Base-by-base conservation (phyloP, 2,329 filamentous ascomycete species). In the Nannizziopsis arthrosporioides region DNA sequence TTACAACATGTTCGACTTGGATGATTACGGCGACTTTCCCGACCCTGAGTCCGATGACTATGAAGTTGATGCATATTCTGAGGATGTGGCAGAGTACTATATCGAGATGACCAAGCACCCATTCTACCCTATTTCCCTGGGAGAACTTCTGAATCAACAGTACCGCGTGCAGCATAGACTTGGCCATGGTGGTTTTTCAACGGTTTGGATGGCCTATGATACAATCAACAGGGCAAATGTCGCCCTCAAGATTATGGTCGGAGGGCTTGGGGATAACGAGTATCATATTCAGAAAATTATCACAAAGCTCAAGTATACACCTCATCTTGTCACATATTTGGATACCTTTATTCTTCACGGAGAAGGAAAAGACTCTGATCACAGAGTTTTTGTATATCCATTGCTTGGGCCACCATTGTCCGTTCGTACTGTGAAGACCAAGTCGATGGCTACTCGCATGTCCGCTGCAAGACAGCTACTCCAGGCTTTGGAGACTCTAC, bases 151-250 rank as follows among this genome's bases (percentile, higher is more conserved):
- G 19, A 50, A 51, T 36, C 8, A 44, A 6, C 44, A 43, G 51
- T 53, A 51, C 31, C 36, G 31, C 12, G 18, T 54, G 18, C 50
- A 54, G 47, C 52, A 54, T 43, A 54, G 50, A 50, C 12, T 50
- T 19, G 52, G 50, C 38, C 37, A n/a, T 38, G 49, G 52, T 18
- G 50, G 50, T 22, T 52, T 54, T 31, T 52, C 52, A 1, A 52
- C 47, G 27, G 47, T 54, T 17, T 54, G 52, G 52, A 52, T 54
- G 47, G 52, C 52, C 14, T 34, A 47, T 43, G 52, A 53, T 35
- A 37, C 51, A 30, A 22, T 45, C 12, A 32, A 47, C 5, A 50
- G 50, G 34, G 45, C 17, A 9, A 44, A 51, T 50, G 47, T 53
- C 4, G 52, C 52, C 12, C 52, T 53, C 15, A 53, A 53, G 39